These are phyloP conservation scores for Chaetoceros muelleri DNA, from an alignment of 108 stramenopile species.

Conservation along the genomic window DNA sequence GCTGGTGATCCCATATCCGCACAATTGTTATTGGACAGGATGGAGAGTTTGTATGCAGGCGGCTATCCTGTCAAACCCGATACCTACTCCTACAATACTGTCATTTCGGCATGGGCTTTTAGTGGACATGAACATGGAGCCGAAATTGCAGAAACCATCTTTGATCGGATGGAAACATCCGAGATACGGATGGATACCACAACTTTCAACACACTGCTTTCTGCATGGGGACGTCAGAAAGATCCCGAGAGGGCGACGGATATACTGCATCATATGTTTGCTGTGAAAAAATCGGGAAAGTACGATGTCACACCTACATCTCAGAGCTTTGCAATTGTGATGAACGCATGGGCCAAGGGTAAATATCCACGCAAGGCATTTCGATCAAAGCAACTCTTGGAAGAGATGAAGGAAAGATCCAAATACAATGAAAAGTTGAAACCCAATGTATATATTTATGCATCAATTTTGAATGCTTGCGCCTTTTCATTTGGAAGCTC, in stretches of 20 bases:
- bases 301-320: constrained; percentile 13
- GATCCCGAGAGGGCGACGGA: constrained; percentile 28
- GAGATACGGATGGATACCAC: constrained; percentile 13
- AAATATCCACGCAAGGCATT: constrained; percentile 24
- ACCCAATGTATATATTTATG: constrained; percentile 25
- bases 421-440: constrained; percentile 10
- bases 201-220: constrained; percentile 28
- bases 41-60: constrained; percentile 14
- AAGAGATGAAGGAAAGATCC: constrained; percentile 15
- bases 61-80: constrained; percentile 19
- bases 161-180: constrained; percentile 24
- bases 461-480: constrained; percentile 26
- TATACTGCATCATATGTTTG: constrained; percentile 21
- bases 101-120: constrained; percentile 27
- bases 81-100: constrained; percentile 33
- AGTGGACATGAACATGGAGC: constrained; percentile 11
- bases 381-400: constrained; percentile 13
- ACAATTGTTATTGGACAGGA: constrained; percentile 14
- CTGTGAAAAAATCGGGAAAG: neutral
- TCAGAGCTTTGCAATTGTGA: constrained; percentile 27
- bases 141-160: constrained; percentile 20
- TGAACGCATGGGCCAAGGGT: constrained; percentile 27
- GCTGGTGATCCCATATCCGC: constrained; percentile 14
- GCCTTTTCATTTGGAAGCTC: constrained; percentile 20
- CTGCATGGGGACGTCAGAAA: constrained; percentile 26